Conservation (phyloP, 345 rosid genomes). For the Syzygium oleosum region DNA sequence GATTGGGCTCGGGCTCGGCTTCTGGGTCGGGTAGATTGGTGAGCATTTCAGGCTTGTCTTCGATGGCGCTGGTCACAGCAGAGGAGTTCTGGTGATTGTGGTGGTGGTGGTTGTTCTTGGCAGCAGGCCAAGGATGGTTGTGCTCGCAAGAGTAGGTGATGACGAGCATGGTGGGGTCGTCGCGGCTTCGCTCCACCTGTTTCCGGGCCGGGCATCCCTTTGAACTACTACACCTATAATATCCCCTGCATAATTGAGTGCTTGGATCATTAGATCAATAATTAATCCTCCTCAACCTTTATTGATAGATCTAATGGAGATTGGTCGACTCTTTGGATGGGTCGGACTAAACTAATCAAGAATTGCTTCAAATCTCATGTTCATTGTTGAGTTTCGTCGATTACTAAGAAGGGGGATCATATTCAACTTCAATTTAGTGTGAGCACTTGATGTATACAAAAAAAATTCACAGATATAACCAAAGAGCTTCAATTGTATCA, state of each 20-base stretch:
- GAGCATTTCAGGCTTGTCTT: not conserved
- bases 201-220: conserved; percentile 97
- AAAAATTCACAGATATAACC: not conserved
- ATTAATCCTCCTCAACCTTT: not conserved
- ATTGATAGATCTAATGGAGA: not conserved
- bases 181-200: conserved; percentile 90
- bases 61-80: not conserved
- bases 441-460: not conserved
- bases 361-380: not conserved
- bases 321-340: not conserved
- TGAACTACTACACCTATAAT: conserved; percentile 92
- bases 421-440: not conserved
- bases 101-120: conserved; percentile 38
- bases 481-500: not conserved
- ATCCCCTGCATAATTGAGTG: conserved; percentile 44
- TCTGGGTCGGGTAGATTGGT: not conserved
- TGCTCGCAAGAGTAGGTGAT: conserved; percentile 88
- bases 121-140: conserved; percentile 86
- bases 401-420: not conserved
- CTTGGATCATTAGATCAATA: not conserved
- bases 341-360: not conserved
- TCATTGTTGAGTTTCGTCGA: not conserved
- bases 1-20: conserved; percentile 13
- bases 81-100: conserved; percentile 2
- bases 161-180: conserved; percentile 74